These are phyloP conservation scores for Salvia miltiorrhiza DNA, from an alignment of 257 asterid genomes.

Conservation along the genomic window DNA sequence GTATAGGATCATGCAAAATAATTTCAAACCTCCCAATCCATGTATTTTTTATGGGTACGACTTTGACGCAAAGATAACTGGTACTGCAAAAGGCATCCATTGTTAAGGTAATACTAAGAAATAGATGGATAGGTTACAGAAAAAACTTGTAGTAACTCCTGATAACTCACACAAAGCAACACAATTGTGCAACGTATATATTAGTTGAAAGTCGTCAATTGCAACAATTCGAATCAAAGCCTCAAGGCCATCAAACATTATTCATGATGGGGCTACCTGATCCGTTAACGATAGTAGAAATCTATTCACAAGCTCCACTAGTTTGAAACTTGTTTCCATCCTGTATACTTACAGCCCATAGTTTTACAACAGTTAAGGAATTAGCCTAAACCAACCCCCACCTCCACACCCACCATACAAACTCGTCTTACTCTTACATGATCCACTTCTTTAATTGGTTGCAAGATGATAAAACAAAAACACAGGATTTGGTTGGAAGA, in stretches of 20 bases:
- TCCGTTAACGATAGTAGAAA: not conserved
- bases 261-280: not conserved
- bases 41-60: not conserved
- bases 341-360: not conserved
- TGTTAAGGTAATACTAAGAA: not conserved
- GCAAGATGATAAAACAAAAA: not conserved
- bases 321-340: not conserved
- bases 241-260: not conserved
- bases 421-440: not conserved
- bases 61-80: not conserved
- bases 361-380: slow-evolving; percentile 3
- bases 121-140: not conserved
- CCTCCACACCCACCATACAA: not conserved
- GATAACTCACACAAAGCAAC: not conserved
- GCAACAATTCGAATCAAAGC: not conserved
- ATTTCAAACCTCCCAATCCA: not conserved
- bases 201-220: not conserved
- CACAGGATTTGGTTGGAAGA: slow-evolving; percentile 2
- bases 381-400: not conserved
- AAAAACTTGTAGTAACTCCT: not conserved
- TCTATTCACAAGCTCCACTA: not conserved
- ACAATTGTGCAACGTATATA: not conserved
- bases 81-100: not conserved
- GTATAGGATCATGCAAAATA: not conserved
- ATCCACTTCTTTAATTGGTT: not conserved